A percentile compares a stretch with the other conserved stretches of the same genome.
These are phyloP conservation scores for Fragaria ananassa DNA, from an alignment of 306 rosid genomes.

Conservation along the genomic window DNA sequence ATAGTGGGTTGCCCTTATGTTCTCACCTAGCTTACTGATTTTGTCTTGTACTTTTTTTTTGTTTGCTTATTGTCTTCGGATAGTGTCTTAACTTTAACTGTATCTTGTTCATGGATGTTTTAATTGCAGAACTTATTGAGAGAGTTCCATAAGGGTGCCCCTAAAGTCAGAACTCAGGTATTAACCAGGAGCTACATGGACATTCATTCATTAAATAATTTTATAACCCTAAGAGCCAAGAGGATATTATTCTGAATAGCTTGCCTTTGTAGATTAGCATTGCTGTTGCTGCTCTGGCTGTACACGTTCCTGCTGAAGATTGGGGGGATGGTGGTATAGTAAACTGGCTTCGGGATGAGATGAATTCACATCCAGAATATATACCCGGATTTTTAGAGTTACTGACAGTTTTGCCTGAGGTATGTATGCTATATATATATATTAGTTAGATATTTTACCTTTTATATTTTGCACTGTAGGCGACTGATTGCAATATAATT, in stretches of 20 bases:
- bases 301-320: conserved; percentile 91
- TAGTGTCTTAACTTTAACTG: background rate
- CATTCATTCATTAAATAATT: conserved; percentile 10
- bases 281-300: conserved; percentile 99
- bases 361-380: conserved; percentile 91
- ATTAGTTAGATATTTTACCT: background rate
- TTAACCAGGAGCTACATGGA: conserved; percentile 15
- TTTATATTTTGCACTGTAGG: background rate
- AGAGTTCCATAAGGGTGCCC: conserved; percentile 92
- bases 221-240: conserved; percentile 8
- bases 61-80: background rate
- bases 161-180: conserved; percentile 99
- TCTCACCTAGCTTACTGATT: background rate
- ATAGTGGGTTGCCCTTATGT: background rate
- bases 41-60: background rate
- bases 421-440: conserved; percentile 17
- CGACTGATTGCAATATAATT: background rate
- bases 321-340: conserved; percentile 99
- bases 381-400: conserved; percentile 98
- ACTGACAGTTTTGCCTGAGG: conserved; percentile 98
- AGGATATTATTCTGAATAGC: conserved; percentile 32
- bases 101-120: conserved; percentile 27
- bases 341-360: conserved; percentile 95
- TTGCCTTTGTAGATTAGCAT: conserved; percentile 78
- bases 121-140: conserved; percentile 75